These are phyloP conservation scores for Magnaporthiopsis poae DNA, from an alignment of 2,329 filamentous ascomycete species.

Conservation along the genomic window DNA sequence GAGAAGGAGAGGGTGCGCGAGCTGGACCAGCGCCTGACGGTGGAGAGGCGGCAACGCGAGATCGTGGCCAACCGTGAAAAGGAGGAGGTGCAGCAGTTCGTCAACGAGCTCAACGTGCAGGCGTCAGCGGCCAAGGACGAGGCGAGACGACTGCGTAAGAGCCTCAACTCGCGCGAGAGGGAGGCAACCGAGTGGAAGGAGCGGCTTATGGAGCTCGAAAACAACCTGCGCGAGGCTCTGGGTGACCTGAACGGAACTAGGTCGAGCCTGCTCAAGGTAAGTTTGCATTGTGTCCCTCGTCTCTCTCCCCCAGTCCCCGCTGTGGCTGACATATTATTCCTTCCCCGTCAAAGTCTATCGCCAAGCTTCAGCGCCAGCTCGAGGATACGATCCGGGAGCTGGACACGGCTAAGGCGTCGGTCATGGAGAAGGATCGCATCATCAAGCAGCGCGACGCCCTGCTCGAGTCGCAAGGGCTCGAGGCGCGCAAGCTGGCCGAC, in stretches of 20 bases:
- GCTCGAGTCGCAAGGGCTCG: slow-evolving; percentile 78
- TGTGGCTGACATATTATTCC: background rate
- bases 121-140: slow-evolving; percentile 77
- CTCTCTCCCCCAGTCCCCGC: slow-evolving; percentile 7
- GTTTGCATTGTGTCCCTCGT: slow-evolving; percentile 12
- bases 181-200: slow-evolving; percentile 89
- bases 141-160: slow-evolving; percentile 70
- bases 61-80: slow-evolving; percentile 81
- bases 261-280: slow-evolving; percentile 71
- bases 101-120: slow-evolving; percentile 86
- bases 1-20: slow-evolving; percentile 69
- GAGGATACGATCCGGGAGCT: slow-evolving; percentile 76
- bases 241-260: slow-evolving; percentile 80
- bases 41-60: slow-evolving; percentile 78
- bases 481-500: slow-evolving; percentile 74
- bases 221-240: slow-evolving; percentile 73
- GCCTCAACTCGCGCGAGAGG: slow-evolving; percentile 69
- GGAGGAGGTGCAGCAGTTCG: slow-evolving; percentile 84
- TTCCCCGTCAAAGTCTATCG: slow-evolving; percentile 57
- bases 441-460: slow-evolving; percentile 82
- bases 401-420: slow-evolving; percentile 62
- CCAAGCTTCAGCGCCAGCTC: slow-evolving; percentile 77
- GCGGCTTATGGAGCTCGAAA: slow-evolving; percentile 79
- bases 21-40: slow-evolving; percentile 62
- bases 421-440: slow-evolving; percentile 83